Evolutionary conservation across 2,329 filamentous ascomycete species (phyloP), one percentile per base, ranked within the genome.

Genomic region (Beauveria sp.): DNA sequence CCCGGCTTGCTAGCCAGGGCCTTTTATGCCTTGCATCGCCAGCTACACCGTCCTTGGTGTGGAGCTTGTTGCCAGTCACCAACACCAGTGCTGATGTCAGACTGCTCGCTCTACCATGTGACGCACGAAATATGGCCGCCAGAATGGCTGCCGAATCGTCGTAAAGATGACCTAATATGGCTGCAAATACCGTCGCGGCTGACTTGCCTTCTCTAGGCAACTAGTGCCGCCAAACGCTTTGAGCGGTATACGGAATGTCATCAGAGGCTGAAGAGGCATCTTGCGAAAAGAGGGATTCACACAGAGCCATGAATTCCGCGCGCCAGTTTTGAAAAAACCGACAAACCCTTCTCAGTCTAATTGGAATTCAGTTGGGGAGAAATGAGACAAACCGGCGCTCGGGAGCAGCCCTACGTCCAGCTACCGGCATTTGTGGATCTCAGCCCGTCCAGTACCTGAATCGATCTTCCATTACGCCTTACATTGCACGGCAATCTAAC

Each of bases 161-260:
- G 58, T 46, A 28, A 54, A 46, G 38, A 60, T 60, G 50, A 49
- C 58, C 58, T 53, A 54, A 60, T 60, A 20, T 20, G 58, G 58
- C 8, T 26, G 26, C 14, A 47, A 53, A 53, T 46, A 46, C 58
- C 58, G 47, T 24, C 42, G 42, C 58, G 20, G 50, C 58, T 54
- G 58, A 60, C 58, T 60, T 60, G 58, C 58, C 58, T 46, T 46
- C 42, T 53, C 28, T 47, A 7, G 58, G 58, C 18, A 60, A 53
- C 40, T n/a, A n/a, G 14, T 26, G n/a, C 58, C 58, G 50, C 50
- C 24, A 24, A 59, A 20, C 20, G n/a, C 57, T 24, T 26, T 53
- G 20, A 38, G 55, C 45, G 43, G n/a, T 49, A 49, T 38, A 10
- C 18, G 14, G 18, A 16, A 18, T 50, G 43, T 43, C 22, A 42